These are phyloP conservation scores for Auricularia heimuer DNA, from an alignment of 768 basidiomycete genomes.

Conservation along the genomic window DNA sequence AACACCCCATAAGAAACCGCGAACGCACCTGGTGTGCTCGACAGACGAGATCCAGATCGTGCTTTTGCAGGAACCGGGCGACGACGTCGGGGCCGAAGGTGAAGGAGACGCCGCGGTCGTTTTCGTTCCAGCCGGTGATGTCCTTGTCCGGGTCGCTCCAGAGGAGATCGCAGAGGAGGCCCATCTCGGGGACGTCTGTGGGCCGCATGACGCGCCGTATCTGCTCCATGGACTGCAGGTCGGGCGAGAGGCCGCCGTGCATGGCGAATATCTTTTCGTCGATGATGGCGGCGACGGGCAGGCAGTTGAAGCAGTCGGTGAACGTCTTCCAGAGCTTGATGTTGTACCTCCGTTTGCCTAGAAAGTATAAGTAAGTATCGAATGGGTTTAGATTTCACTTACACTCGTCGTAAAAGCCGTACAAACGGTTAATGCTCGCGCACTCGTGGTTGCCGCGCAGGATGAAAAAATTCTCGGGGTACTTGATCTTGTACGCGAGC, in stretches of 20 bases:
- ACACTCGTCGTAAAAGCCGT: slow-evolving; percentile 99
- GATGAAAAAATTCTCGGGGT: slow-evolving; percentile 99
- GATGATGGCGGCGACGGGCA: slow-evolving; percentile 98
- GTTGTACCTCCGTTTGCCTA: slow-evolving; percentile 91
- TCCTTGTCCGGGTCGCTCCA: slow-evolving; percentile 99
- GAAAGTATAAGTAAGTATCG: slow-evolving; percentile 1
- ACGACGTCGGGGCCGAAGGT: slow-evolving; percentile 99
- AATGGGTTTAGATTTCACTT: not conserved
- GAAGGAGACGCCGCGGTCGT: slow-evolving; percentile 97
- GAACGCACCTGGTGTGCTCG: slow-evolving; percentile 55
- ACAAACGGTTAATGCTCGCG: slow-evolving; percentile 98
- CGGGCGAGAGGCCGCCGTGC: slow-evolving; percentile 96
- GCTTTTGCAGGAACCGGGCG: slow-evolving; percentile 95
- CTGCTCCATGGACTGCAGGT: slow-evolving; percentile 99
- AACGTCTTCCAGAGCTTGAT: slow-evolving; percentile 99
- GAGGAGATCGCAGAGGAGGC: slow-evolving; percentile 88
- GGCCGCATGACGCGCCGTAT: slow-evolving; percentile 98
- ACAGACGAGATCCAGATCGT: slow-evolving; percentile 99
- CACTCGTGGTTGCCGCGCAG: slow-evolving; percentile 98
- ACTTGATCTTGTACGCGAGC: slow-evolving; percentile 99
- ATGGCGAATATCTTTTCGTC: slow-evolving; percentile 99
- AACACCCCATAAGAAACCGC: not conserved
- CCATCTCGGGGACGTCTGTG: slow-evolving; percentile 97
- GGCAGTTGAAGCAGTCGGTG: slow-evolving; percentile 99
- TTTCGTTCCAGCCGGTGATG: slow-evolving; percentile 99